Evolutionary conservation across 192 early-diverging fungal species (phyloP).

Genomic region (Coemansia sp.): DNA sequence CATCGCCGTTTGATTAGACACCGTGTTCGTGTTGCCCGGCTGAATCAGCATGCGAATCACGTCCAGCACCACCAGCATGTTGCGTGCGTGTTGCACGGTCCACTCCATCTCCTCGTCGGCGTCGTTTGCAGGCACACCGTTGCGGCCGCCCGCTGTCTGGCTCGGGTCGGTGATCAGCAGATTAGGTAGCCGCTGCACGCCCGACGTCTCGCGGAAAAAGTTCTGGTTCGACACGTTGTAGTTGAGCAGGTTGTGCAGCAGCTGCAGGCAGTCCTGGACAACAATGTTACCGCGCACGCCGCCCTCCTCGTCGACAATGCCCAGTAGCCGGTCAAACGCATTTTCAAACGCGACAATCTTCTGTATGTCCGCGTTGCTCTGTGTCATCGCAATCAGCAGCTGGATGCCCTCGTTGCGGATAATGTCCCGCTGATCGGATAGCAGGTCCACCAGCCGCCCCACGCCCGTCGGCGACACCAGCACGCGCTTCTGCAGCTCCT

Average conservation of each 20-base stretch:
- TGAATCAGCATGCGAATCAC: conserved; percentile 87
- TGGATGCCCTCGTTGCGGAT: conserved; percentile 96
- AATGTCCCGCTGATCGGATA: conserved; percentile 91
- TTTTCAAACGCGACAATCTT: conserved; percentile 99
- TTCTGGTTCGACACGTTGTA: conserved; percentile 99
- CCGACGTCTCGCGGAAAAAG: conserved; percentile 94
- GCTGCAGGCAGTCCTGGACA: conserved; percentile 93
- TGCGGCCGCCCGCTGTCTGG: conserved; percentile 42
- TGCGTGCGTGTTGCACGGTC: conserved; percentile 86
- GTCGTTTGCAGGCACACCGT: conserved; percentile 20
- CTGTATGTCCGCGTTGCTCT: conserved; percentile 92
- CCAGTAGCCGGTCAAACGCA: conserved; percentile 90
- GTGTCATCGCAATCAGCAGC: conserved; percentile 88
- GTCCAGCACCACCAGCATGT: conserved; percentile 85
- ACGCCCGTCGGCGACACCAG: conserved; percentile 84
- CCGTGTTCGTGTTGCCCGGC: conserved; percentile 83
- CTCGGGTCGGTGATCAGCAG: conserved; percentile 64
- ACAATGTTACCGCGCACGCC: conserved; percentile 88
- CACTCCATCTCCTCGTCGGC: conserved; percentile 55
- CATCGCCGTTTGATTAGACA: conserved; percentile 89
- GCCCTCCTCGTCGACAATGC: conserved; percentile 87
- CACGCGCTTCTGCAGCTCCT: conserved; percentile 75
- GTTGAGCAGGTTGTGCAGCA: conserved; percentile 88
- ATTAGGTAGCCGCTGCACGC: conserved; percentile 84
- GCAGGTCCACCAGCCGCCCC: conserved; percentile 86